Evolutionary conservation across 2,329 filamentous ascomycete species (phyloP).

Genomic region (Penicillium sp.): DNA sequence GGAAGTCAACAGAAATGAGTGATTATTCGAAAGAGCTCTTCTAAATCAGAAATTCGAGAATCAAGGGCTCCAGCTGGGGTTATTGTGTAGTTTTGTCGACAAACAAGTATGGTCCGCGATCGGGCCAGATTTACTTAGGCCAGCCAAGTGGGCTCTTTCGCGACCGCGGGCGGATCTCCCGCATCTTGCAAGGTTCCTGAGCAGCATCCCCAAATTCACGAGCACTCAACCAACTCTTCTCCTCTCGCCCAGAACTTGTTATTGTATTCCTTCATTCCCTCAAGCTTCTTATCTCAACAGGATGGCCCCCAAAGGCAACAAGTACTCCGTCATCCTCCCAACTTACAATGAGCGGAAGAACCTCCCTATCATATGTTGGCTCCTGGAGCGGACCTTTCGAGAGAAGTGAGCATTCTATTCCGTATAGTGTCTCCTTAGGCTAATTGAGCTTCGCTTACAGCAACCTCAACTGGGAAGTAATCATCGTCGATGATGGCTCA

Average conservation of each 20-base stretch:
- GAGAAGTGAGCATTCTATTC: slow-evolving; percentile 67
- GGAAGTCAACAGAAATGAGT: neutral
- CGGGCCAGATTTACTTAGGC: slow-evolving; percentile 5
- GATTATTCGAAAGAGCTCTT: neutral
- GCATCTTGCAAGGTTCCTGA: slow-evolving; percentile 3
- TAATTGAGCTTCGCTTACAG: slow-evolving; percentile 51
- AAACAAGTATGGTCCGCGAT: neutral
- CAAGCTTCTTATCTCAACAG: slow-evolving; percentile 21
- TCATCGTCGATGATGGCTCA: slow-evolving; percentile 97
- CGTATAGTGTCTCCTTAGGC: neutral
- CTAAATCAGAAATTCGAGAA: neutral
- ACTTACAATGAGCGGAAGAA: slow-evolving; percentile 99
- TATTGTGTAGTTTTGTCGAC: neutral
- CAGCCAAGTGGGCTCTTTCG: neutral
- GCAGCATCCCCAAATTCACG: neutral
- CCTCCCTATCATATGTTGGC: slow-evolving; percentile 92
- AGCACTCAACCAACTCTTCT: slow-evolving; percentile 1
- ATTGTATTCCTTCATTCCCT: slow-evolving; percentile 3
- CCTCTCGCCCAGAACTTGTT: neutral
- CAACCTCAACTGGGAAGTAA: slow-evolving; percentile 93
- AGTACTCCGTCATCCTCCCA: slow-evolving; percentile 96
- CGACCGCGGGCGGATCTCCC: slow-evolving; percentile 16
- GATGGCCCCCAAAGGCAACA: slow-evolving; percentile 61
- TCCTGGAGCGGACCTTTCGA: slow-evolving; percentile 90
- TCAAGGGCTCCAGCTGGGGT: no score